Evolutionary conservation across 129 eudicot genomes (phyloP).

Genomic region (Helianthus annuus): DNA sequence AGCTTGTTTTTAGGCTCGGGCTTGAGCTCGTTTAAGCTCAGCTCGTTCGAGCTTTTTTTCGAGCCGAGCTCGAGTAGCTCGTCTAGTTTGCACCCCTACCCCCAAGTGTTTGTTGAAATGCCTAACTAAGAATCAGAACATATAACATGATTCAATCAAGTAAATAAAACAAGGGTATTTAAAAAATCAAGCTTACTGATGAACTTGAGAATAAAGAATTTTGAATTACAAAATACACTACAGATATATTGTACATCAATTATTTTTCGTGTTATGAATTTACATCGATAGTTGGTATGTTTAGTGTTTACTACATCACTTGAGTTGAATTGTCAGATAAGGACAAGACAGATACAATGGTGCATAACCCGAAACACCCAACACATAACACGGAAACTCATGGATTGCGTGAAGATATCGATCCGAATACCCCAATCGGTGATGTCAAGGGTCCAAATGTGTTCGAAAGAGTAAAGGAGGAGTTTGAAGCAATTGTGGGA

Average conservation of each 20-base stretch:
- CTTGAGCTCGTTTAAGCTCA: too few relatives aligned
- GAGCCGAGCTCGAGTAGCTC: too few relatives aligned
- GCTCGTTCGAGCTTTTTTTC: too few relatives aligned
- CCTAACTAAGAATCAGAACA: conserved; percentile 15
- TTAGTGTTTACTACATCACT: conserved; percentile 4
- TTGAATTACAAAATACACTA: neutral
- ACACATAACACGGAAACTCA: conserved; percentile 67
- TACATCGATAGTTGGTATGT: conserved; percentile 1
- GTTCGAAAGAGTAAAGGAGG: conserved; percentile 82
- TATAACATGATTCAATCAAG: conserved; percentile 10
- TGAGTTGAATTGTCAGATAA: conserved; percentile 29
- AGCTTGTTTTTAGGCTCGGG: too few relatives aligned
- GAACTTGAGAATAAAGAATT: conserved; percentile 5
- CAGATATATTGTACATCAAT: neutral
- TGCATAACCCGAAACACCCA: conserved; percentile 16
- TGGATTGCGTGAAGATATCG: conserved; percentile 61
- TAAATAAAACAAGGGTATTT: conserved; percentile 7
- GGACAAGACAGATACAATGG: neutral
- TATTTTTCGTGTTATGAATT: neutral
- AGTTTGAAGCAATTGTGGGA: conserved; percentile 63
- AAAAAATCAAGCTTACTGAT: conserved; percentile 7
- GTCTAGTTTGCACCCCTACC: neutral
- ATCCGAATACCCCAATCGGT: conserved; percentile 47
- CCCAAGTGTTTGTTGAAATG: conserved; percentile 33
- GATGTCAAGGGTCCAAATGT: conserved; percentile 75